phyloP scores from a whole-genome alignment of 371 early-diverging fungal genomes.

The Apophysomyces ossiformis region DNA sequence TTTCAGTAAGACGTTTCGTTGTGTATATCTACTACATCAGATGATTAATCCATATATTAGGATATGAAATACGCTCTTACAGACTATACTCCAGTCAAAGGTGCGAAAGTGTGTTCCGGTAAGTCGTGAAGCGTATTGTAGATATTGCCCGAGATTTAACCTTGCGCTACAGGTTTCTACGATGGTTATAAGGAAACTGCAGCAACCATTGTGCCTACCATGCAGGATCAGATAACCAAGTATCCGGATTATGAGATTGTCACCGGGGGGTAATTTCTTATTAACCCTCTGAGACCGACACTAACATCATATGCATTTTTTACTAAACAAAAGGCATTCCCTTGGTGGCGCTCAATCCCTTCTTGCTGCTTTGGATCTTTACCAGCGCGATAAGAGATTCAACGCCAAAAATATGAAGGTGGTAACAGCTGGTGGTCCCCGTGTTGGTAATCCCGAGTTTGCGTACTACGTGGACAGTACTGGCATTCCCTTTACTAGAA shows the following conservation, averaged over 20 bases:
- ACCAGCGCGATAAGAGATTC: slow-evolving; percentile 17
- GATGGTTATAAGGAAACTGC: slow-evolving; percentile 16
- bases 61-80: slow-evolving; percentile 8
- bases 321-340: slow-evolving; percentile 14
- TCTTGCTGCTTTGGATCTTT: slow-evolving; percentile 23
- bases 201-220: not conserved
- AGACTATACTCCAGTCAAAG: slow-evolving; percentile 15
- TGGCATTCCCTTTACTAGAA: slow-evolving; percentile 10
- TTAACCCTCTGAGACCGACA: not conserved
- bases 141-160: not conserved
- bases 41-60: not conserved
- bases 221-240: slow-evolving; percentile 9
- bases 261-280: slow-evolving; percentile 14
- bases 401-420: slow-evolving; percentile 9
- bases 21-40: not conserved
- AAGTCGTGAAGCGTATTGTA: not conserved
- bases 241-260: slow-evolving; percentile 21
- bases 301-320: not conserved
- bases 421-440: slow-evolving; percentile 19
- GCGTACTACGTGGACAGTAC: slow-evolving; percentile 15
- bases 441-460: slow-evolving; percentile 15
- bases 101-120: slow-evolving; percentile 18
- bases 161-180: slow-evolving; percentile 15
- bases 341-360: slow-evolving; percentile 24
- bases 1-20: slow-evolving; percentile 17